These are phyloP conservation scores for Rauvolfia tetraphylla DNA, from an alignment of 257 asterid species.

Conservation along the genomic window DNA sequence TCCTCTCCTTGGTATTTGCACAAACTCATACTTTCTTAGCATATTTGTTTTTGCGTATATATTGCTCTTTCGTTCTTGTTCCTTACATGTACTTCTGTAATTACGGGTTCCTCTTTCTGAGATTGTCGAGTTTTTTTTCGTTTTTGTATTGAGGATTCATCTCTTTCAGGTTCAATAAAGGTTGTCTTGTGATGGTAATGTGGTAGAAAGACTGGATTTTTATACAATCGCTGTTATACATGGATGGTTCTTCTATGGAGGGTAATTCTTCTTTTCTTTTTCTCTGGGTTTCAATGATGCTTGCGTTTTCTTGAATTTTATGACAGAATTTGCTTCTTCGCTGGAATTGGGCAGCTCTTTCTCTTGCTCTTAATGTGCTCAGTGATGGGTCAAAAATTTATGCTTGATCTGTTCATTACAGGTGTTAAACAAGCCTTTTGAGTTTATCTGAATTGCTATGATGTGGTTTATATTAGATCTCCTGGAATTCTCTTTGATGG, in stretches of 20 bases:
- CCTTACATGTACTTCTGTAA: not conserved
- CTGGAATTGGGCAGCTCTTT: not conserved
- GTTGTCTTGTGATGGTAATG: conserved; percentile 20
- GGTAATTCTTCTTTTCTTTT: conserved; percentile 31
- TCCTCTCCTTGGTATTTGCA: conserved; percentile 38
- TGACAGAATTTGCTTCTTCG: not conserved
- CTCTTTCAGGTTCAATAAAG: conserved; percentile 14
- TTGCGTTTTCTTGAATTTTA: conserved; percentile 10
- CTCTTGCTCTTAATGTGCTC: not conserved
- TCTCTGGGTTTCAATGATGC: conserved; percentile 8
- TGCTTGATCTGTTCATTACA: conserved; percentile 15
- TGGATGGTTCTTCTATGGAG: conserved; percentile 43
- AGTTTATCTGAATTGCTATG: conserved; percentile 4
- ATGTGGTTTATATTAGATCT: conserved; percentile 21
- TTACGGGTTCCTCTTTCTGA: not conserved
- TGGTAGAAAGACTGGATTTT: conserved; percentile 22
- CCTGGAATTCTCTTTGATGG: conserved; percentile 10
- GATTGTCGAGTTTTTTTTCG: conserved; percentile 1
- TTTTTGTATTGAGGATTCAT: conserved; percentile 6
- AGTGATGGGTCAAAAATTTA: not conserved
- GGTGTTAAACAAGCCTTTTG: not conserved
- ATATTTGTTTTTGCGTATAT: not conserved
- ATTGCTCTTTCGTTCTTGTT: not conserved
- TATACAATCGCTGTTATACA: conserved; percentile 13
- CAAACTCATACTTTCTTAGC: conserved; percentile 20